Conservation (phyloP, 345 rosid genomes). For the Populus pruinosa region DNA sequence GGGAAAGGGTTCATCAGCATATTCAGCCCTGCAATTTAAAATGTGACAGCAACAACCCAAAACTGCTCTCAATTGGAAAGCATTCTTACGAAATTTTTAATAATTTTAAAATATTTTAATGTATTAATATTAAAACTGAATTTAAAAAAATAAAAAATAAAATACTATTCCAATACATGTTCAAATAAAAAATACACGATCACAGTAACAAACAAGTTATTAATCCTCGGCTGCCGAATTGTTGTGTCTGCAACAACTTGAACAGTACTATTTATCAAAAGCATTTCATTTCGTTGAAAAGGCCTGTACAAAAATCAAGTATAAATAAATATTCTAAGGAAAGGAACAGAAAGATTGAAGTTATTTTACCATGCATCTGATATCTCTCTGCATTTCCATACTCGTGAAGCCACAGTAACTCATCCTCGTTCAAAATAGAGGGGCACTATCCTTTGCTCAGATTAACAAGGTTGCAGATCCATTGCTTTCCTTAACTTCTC, state of each 20-base stretch:
- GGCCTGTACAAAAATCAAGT: slow-evolving; percentile 22
- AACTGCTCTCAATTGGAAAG: background rate
- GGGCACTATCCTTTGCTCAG: slow-evolving; percentile 9
- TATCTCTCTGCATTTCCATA: slow-evolving; percentile 14
- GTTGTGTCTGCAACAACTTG: background rate
- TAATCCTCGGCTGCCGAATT: background rate
- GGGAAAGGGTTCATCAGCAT: background rate
- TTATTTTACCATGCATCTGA: slow-evolving; percentile 12
- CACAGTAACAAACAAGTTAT: too few species aligned
- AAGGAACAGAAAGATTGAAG: background rate
- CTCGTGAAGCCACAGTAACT: slow-evolving; percentile 11
- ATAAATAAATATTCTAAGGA: background rate
- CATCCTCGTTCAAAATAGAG: slow-evolving; percentile 18
- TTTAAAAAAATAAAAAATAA: too few species aligned
- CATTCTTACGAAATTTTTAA: too few species aligned
- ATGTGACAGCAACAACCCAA: background rate
- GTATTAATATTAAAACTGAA: too few species aligned
- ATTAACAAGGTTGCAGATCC: background rate
- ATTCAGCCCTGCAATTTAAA: background rate
- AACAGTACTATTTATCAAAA: background rate
- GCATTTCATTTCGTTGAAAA: slow-evolving; percentile 11
- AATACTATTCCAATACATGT: too few species aligned
- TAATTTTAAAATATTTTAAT: too few species aligned
- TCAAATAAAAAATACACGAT: too few species aligned
- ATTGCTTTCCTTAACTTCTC: background rate